Evolutionary conservation across 768 basidiomycete species (phyloP), one percentile per base, ranked within the genome.

Genomic region (Melanogaster broomeanus): DNA sequence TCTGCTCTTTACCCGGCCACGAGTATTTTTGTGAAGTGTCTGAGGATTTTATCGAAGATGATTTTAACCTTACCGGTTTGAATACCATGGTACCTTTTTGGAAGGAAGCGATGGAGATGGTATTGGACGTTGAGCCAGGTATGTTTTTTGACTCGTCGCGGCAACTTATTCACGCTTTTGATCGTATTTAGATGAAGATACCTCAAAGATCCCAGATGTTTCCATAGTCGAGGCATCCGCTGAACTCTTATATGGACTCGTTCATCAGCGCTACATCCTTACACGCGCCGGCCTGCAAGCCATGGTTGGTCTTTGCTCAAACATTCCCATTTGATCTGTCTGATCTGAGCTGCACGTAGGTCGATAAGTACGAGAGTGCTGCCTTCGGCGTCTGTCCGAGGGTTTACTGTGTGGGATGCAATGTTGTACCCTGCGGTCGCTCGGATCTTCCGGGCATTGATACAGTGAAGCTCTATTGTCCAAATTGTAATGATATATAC

Each of bases 31-130:
- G 93, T 71, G 95, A 97, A 74, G 95, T 98, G 42, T 87, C 92
- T 52, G 95, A 97, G 67, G 97, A 99, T 68, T 99, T 98, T 72
- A 98, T 99, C 69, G 93, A 98, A 69, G 97, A 99, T 73, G 93
- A 98, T 67, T 99, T 99, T 77, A 99, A 99, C 74, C 77, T 99
- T 34, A 99, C 97, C 6, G 97, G 97, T 6, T 73, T 99, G 68
- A 96, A 94, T 65, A 81, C 82, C 28, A 86, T 95, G 86, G 97
- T 98, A 16, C 97, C 97, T 8, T 99, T 99, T 68, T 99, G 96
- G 93, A 98, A 98, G 70, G 97, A 99, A 70, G 97, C 97, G 40
- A 90, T 99, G 88, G 97, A 99, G 75, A 99, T 99, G 97, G 93
- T 99, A 15, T 73, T 99, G 59, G 97, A 99, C 73, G 96, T 98